phyloP scores from a whole-genome alignment of 2,329 filamentous ascomycete genomes.

The Coniochaeta prunicola region DNA sequence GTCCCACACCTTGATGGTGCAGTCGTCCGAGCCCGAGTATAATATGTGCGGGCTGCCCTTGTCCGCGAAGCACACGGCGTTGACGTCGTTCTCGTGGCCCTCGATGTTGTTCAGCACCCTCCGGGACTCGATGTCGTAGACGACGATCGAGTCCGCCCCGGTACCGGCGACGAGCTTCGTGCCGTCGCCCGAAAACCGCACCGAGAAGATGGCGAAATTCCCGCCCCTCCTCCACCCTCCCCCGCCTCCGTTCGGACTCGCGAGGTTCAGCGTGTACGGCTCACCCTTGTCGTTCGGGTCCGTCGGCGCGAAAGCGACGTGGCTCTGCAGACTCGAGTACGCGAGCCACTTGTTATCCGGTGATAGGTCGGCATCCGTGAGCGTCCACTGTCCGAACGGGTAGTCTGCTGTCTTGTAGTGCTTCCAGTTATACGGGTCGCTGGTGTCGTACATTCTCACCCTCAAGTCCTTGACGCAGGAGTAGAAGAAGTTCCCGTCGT shows the following conservation, averaged over 20 bases:
- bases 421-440: conserved; percentile 89
- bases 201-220: conserved; percentile 70
- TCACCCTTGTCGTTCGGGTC: conserved; percentile 77
- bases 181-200: conserved; percentile 89
- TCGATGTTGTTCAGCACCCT: conserved; percentile 65
- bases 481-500: conserved; percentile 97
- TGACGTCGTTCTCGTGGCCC: conserved; percentile 84
- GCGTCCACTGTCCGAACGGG: conserved; percentile 86
- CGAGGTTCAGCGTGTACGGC: conserved; percentile 73
- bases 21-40: conserved; percentile 93
- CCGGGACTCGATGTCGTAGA: conserved; percentile 85
- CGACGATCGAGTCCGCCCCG: conserved; percentile 68
- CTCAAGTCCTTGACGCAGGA: conserved; percentile 86
- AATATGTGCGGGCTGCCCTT: conserved; percentile 83
- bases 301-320: conserved; percentile 80
- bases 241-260: conserved; percentile 8
- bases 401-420: conserved; percentile 89
- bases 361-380: conserved; percentile 86
- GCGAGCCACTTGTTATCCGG: conserved; percentile 89
- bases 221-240: conserved; percentile 21
- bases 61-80: conserved; percentile 94
- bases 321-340: conserved; percentile 80
- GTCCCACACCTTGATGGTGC: conserved; percentile 94
- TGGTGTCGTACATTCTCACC: conserved; percentile 96
- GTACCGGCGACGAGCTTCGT: conserved; percentile 87